phyloP scores from a whole-genome alignment of 495 filamentous ascomycete species.

The Pyrenula massariospora region DNA sequence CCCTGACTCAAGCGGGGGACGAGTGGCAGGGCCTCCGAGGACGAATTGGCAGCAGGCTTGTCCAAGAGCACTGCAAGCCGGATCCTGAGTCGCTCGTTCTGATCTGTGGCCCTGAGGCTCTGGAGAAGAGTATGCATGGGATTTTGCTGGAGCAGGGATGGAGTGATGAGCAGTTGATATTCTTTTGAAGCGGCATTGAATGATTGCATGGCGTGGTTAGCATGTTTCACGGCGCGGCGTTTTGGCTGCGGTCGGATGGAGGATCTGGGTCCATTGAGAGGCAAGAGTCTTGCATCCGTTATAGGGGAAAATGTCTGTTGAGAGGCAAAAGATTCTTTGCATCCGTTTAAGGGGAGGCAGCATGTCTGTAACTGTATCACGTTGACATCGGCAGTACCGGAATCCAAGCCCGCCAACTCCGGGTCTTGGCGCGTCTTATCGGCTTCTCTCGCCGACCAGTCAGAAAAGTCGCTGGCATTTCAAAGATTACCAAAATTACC shows the following conservation, averaged over 20 bases:
- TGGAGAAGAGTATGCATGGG: constrained; percentile 59
- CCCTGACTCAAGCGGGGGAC: constrained; percentile 50
- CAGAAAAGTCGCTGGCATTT: too few species aligned
- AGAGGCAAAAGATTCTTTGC: too few species aligned
- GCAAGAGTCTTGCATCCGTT: too few species aligned
- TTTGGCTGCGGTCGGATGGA: constrained; percentile 14
- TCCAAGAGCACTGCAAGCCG: constrained; percentile 44
- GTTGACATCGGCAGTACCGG: too few species aligned
- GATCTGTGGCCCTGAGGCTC: constrained; percentile 69
- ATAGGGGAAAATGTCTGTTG: too few species aligned
- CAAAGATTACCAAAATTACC: too few species aligned
- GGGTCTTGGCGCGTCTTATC: too few species aligned
- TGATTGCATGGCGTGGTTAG: background rate
- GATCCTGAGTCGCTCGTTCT: constrained; percentile 55
- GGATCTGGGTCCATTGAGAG: too few species aligned
- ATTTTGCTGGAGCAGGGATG: constrained; percentile 62
- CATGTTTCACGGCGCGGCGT: constrained; percentile 8
- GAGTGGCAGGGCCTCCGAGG: constrained; percentile 63
- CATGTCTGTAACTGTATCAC: too few species aligned
- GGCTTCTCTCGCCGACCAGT: too few species aligned
- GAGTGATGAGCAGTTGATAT: constrained; percentile 67
- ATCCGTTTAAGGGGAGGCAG: too few species aligned
- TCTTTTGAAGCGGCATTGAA: constrained; percentile 45
- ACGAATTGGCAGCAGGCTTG: constrained; percentile 49
- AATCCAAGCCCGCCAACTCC: too few species aligned